phyloP scores from a whole-genome alignment of 2,329 filamentous ascomycete genomes.

The Ophiostoma quercus region DNA sequence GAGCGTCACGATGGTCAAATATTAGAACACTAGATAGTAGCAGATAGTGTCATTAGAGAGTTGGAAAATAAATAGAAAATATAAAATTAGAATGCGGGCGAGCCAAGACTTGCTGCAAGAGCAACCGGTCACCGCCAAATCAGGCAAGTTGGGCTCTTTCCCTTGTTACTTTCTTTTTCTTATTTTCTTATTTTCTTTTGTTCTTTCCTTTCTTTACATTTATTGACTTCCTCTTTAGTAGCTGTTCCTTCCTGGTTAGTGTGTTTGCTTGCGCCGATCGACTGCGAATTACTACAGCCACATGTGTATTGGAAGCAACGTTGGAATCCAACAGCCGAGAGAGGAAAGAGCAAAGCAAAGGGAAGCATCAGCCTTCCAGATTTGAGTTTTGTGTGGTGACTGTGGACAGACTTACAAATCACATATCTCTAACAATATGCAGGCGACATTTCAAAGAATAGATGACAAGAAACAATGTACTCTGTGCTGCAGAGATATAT shows the following conservation, averaged over 20 bases:
- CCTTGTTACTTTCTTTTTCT: not conserved
- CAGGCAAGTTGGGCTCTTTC: slow-evolving; percentile 13
- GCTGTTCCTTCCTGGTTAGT: not conserved
- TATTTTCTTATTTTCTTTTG: too few relatives aligned
- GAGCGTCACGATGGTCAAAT: slow-evolving; percentile 6
- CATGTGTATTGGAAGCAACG: not conserved
- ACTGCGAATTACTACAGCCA: not conserved
- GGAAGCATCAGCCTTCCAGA: not conserved
- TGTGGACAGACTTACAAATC: not conserved
- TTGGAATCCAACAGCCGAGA: not conserved
- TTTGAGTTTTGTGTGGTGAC: not conserved
- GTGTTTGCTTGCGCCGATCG: not conserved
- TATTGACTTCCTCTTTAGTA: not conserved
- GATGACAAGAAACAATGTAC: too few relatives aligned
- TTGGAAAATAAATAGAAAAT: not conserved
- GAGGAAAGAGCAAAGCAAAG: not conserved
- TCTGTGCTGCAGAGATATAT: not conserved
- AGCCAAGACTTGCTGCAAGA: slow-evolving; percentile 10
- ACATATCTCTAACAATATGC: not conserved
- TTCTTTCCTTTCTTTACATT: not conserved
- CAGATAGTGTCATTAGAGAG: not conserved
- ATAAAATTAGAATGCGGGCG: slow-evolving; percentile 9
- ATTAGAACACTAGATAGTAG: not conserved
- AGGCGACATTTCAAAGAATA: not conserved
- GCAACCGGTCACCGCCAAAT: slow-evolving; percentile 18